Conservation (phyloP, 2,329 filamentous ascomycete species). For the Penicillium janthinellum region DNA sequence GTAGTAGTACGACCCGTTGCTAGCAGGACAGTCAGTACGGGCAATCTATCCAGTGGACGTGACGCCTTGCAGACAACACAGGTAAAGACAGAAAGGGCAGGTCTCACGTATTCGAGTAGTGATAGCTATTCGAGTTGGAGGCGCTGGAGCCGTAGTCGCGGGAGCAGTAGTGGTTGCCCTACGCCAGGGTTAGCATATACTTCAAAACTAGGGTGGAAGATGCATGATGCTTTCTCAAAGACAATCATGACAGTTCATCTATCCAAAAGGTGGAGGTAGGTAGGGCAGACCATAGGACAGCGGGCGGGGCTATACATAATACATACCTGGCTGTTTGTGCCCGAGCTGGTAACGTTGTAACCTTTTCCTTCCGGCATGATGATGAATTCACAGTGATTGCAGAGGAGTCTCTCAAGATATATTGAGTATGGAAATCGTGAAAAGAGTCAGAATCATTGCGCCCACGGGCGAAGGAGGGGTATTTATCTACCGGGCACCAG, state of each 20-base stretch:
- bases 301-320: conserved; percentile 33
- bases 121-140: conserved; percentile 57
- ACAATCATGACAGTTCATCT: neutral
- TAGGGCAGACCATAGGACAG: neutral
- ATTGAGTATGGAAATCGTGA: neutral
- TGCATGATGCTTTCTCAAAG: no score
- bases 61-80: neutral
- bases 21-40: conserved; percentile 24
- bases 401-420: no score
- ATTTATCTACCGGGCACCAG: neutral
- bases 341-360: conserved; percentile 49
- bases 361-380: conserved; percentile 26
- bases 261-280: neutral
- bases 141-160: conserved; percentile 63
- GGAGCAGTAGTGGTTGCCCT: conserved; percentile 70
- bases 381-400: neutral
- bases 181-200: neutral
- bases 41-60: neutral
- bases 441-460: neutral
- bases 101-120: conserved; percentile 66
- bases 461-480: neutral
- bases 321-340: conserved; percentile 65
- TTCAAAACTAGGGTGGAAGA: no score
- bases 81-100: neutral
- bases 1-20: conserved; percentile 72